These are phyloP conservation scores for Marvania coccoides DNA, from an alignment of 139 green algal genomes.

Conservation along the genomic window DNA sequence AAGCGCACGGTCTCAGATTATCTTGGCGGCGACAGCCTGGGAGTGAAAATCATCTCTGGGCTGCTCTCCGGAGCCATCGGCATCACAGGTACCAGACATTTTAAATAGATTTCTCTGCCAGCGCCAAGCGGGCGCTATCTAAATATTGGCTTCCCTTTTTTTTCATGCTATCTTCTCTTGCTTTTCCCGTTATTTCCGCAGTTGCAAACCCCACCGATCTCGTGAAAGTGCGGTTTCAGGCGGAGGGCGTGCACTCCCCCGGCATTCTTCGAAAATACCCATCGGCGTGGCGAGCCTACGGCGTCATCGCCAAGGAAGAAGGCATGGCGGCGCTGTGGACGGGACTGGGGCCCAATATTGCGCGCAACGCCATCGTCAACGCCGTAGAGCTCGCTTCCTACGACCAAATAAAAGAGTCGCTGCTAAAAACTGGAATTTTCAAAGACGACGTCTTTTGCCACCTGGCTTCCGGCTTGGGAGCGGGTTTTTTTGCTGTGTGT, in stretches of 20 bases:
- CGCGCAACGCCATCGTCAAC: conserved; percentile 90
- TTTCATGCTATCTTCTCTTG: no score
- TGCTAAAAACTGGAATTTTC: conserved; percentile 19
- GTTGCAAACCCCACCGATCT: no score
- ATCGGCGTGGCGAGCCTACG: conserved; percentile 70
- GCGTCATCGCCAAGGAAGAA: conserved; percentile 76
- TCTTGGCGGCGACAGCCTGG: no score
- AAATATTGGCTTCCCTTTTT: no score
- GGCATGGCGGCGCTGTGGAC: conserved; percentile 79
- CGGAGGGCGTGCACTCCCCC: conserved; percentile 65
- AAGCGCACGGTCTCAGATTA: no score
- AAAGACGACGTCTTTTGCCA: conserved; percentile 59
- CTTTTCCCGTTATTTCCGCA: no score
- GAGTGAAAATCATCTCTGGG: no score
- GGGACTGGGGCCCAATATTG: conserved; percentile 85
- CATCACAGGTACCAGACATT: no score
- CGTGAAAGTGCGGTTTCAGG: conserved; percentile 91
- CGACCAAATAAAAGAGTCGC: conserved; percentile 73
- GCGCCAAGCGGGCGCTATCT: no score
- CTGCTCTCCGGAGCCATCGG: no score
- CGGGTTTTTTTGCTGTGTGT: conserved; percentile 84
- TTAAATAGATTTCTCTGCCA: no score
- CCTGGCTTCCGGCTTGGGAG: conserved; percentile 63
- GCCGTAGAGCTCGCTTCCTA: conserved; percentile 87
- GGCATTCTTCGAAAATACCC: conserved; percentile 68